Conservation (phyloP, 1,139 yeast species). For the Sugiyamaella castrensis region DNA sequence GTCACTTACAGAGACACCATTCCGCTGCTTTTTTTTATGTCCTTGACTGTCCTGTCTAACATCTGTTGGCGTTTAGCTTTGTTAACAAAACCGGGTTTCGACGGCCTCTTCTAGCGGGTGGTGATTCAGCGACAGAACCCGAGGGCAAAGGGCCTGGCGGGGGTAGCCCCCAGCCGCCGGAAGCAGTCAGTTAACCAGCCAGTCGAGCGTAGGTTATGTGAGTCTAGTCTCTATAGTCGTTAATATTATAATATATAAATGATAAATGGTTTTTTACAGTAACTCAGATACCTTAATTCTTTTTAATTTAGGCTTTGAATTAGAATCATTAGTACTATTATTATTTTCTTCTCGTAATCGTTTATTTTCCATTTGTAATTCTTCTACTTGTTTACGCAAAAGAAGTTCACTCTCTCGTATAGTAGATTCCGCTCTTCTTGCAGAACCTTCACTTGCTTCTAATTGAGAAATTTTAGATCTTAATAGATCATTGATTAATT, state of each 20-base stretch:
- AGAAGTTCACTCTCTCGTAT: conserved; percentile 30
- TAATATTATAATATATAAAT: not conserved
- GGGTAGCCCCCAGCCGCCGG: too few relatives aligned
- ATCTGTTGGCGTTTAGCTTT: too few relatives aligned
- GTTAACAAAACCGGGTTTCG: too few relatives aligned
- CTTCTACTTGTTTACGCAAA: conserved; percentile 24
- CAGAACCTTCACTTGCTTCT: conserved; percentile 59
- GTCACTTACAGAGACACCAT: too few relatives aligned
- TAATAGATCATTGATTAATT: conserved; percentile 81
- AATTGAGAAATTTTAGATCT: conserved; percentile 75
- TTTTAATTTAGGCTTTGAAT: conserved; percentile 18
- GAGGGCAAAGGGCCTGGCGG: too few relatives aligned
- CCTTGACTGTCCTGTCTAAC: too few relatives aligned
- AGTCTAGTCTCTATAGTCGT: not conserved
- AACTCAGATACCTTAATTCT: conserved; percentile 27
- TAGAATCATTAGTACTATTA: not conserved
- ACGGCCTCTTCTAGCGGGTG: too few relatives aligned
- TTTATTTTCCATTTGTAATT: conserved; percentile 21
- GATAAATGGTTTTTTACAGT: conserved; percentile 10
- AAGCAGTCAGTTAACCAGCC: too few relatives aligned
- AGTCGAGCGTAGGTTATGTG: too few relatives aligned
- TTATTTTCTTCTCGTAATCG: conserved; percentile 3
- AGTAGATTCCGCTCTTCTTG: conserved; percentile 28
- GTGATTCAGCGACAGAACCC: too few relatives aligned
- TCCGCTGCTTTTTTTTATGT: too few relatives aligned